Percentiles rank a stretch among this genome's conserved stretches.
Evolutionary conservation across 768 basidiomycete species (phyloP).

Genomic region (Agrocybe pediades): DNA sequence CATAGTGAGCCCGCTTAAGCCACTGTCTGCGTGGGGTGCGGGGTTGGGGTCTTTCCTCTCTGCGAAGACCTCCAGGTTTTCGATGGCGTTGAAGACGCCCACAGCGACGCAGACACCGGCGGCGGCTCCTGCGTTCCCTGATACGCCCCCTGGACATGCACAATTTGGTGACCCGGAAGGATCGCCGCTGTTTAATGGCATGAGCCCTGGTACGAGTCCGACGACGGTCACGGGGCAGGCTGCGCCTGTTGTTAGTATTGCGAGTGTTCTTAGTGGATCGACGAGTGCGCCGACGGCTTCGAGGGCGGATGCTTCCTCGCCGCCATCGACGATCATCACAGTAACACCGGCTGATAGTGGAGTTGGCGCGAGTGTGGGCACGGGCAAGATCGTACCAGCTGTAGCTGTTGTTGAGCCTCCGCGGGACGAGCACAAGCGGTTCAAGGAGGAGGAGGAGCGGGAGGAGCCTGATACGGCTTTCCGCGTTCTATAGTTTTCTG

Average conservation of each 20-base stretch:
- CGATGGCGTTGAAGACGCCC: slow-evolving; percentile 22
- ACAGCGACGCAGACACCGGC: slow-evolving; percentile 9
- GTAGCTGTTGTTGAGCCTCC: not conserved
- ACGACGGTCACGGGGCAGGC: not conserved
- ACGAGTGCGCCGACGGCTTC: no score
- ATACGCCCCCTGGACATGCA: slow-evolving; percentile 7
- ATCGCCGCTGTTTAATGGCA: slow-evolving; percentile 28
- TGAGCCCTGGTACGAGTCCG: slow-evolving; percentile 24
- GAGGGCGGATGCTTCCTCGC: no score
- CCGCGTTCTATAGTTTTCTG: not conserved
- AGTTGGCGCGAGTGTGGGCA: not conserved
- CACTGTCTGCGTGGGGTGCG: slow-evolving; percentile 32
- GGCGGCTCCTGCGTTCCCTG: slow-evolving; percentile 8
- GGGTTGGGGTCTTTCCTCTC: slow-evolving; percentile 35
- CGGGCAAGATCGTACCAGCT: not conserved
- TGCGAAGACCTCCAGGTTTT: slow-evolving; percentile 28
- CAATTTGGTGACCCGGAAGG: slow-evolving; percentile 24
- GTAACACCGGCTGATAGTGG: no score
- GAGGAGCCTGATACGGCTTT: not conserved
- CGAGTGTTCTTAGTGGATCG: not conserved
- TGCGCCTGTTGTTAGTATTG: not conserved
- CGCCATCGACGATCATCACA: no score
- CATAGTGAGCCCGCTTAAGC: slow-evolving; percentile 19
- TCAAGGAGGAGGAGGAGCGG: not conserved
- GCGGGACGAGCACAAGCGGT: no score